A percentile compares a stretch with the other conserved stretches of the same genome.
phyloP scores from a whole-genome alignment of 1,284 basidiomycete species.

The Sporisorium reilianum region DNA sequence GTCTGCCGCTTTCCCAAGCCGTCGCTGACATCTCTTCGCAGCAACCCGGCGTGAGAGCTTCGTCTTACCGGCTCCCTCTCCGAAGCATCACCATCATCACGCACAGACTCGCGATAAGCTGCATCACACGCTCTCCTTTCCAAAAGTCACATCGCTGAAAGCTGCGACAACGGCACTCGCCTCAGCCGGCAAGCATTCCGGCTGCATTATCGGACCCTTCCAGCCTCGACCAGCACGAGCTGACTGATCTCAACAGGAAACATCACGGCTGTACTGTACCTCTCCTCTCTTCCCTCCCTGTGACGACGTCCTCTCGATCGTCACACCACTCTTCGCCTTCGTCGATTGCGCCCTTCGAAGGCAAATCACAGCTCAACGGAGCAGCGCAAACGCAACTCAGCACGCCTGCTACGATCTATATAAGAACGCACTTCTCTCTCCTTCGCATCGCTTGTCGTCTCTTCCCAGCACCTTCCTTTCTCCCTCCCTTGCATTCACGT shows the following conservation, averaged over 20 bases:
- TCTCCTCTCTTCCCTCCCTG: neutral
- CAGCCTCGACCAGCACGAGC: neutral
- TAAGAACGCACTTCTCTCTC: neutral
- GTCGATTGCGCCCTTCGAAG: neutral
- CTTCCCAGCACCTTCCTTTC: neutral
- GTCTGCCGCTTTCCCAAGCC: neutral
- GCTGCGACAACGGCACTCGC: neutral
- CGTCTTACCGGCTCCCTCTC: neutral
- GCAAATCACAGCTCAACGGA: neutral
- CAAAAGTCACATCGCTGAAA: neutral
- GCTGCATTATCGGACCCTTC: neutral
- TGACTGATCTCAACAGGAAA: neutral
- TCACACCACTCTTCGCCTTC: neutral
- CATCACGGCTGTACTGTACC: neutral
- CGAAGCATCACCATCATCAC: neutral
- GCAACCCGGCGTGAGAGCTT: neutral
- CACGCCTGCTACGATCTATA: neutral
- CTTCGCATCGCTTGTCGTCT: neutral
- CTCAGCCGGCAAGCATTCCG: too few species aligned
- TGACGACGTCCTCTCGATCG: slow-evolving; percentile 4
- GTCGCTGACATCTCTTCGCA: neutral
- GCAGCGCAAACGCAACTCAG: neutral
- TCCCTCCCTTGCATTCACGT: neutral
- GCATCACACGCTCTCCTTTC: neutral
- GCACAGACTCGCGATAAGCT: neutral